Base-by-base conservation (phyloP, 108 stramenopile species). In the Skeletonema tropicum region DNA sequence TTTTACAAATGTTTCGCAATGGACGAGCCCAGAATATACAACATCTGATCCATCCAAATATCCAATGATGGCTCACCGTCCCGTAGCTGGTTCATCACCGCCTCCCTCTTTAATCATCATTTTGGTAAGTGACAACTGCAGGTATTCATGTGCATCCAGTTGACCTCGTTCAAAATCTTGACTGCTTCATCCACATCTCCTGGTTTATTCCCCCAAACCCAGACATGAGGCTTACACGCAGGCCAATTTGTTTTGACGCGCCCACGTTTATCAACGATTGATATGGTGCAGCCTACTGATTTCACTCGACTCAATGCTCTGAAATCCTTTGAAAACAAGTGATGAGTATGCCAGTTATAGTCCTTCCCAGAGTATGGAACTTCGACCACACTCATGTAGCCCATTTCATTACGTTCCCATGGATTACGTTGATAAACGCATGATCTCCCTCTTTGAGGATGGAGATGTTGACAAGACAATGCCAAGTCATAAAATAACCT, bases 371-470 rank as follows among this genome's bases (percentile, higher is more conserved):
- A 23, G 60, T 62, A 71, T 2, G 71, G 71, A 9, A 71, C 25
- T 45, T 71, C 60, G 1, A 71, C 41, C 14, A 48, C 30, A 26
- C 29, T 48, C 60, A 71, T 71, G 30, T 45, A 71, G 30, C 71
- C 71, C 60, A 61, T 41, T 62, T 71, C 71, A 29, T 48, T 46
- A 8, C 42, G 15, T 32, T 6, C 30, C 25, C 60, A 71, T 39
- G 71, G 71, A 33, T 71, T 71, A 31, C 71, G 71, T 48, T 71
- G 71, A 30, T 45, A 46, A 29, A 71, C 60, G 26, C 60, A 48
- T n/a, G 35, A 35, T 3, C 39, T 71, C 9, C 42, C 42, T 17
- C 29, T 21, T 30, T 21, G 23, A 26, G 60, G 71, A 62, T 71
- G 71, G 6, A 71, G 60, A 61, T 32, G 32, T 71, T 71, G 29